A percentile compares a stretch with the other conserved stretches of the same genome.
Evolutionary conservation across 2,329 filamentous ascomycete genomes (phyloP).

Genomic region (Endocalyx cinctus): DNA sequence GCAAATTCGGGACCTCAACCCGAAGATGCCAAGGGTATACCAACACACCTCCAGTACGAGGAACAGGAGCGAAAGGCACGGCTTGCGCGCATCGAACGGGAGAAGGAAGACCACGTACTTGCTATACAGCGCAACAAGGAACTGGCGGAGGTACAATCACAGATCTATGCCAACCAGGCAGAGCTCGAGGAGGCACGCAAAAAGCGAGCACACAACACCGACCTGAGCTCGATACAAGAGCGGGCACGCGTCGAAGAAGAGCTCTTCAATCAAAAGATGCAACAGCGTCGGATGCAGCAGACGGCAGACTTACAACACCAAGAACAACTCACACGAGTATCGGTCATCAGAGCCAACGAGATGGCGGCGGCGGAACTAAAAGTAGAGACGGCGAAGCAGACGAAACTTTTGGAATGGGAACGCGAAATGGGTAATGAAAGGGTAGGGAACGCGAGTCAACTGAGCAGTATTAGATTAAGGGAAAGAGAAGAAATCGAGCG

Average conservation of each 20-base stretch:
- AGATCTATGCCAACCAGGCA: constrained; percentile 44
- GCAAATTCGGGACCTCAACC: constrained; percentile 50
- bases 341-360: constrained; percentile 37
- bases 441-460: constrained; percentile 43
- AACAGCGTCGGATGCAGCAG: constrained; percentile 32
- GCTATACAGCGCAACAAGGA: constrained; percentile 46
- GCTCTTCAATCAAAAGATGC: constrained; percentile 31
- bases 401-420: constrained; percentile 46
- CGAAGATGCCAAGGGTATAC: constrained; percentile 47
- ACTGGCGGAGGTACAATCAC: constrained; percentile 45
- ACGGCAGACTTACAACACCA: constrained; percentile 40
- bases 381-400: constrained; percentile 38
- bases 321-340: constrained; percentile 40
- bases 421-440: constrained; percentile 39
- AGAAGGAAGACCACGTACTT: constrained; percentile 45
- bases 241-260: constrained; percentile 45
- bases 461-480: constrained; percentile 43
- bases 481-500: constrained; percentile 49
- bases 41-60: constrained; percentile 42
- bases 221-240: constrained; percentile 38
- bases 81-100: constrained; percentile 38
- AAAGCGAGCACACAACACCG: constrained; percentile 40
- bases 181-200: constrained; percentile 49
- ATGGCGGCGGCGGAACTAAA: constrained; percentile 44
- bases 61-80: constrained; percentile 48